Percentiles rank a stretch among this genome's conserved stretches.
Evolutionary conservation across 331 rosid species (phyloP).

Genomic region (Prunus yedoensis): DNA sequence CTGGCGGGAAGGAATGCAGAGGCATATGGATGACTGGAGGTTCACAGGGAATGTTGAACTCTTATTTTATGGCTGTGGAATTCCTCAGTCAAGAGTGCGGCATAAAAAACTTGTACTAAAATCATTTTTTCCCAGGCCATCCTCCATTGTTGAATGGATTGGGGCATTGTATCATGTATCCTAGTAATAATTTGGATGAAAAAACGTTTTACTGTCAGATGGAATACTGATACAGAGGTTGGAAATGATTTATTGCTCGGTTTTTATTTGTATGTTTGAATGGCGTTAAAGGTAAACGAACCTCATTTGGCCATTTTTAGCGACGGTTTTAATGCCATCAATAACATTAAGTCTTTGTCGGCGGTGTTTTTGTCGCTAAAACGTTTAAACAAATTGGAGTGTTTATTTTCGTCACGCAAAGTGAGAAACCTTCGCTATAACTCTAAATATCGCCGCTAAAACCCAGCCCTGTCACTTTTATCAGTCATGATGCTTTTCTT

Average conservation of each 20-base stretch:
- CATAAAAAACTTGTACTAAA: background rate
- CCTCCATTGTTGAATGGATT: background rate
- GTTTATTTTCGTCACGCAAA: background rate
- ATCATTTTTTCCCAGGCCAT: background rate
- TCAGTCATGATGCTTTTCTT: background rate
- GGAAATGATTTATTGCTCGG: background rate
- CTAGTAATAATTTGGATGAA: background rate
- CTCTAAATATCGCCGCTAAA: background rate
- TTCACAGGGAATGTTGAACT: constrained; percentile 70
- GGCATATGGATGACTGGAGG: constrained; percentile 63
- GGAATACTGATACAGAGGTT: background rate
- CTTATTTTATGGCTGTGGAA: constrained; percentile 76
- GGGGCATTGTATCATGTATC: background rate
- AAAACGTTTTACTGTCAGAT: background rate
- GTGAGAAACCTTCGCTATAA: background rate
- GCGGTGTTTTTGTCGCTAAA: background rate
- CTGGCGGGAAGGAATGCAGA: constrained; percentile 57
- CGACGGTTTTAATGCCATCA: background rate
- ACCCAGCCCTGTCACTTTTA: background rate
- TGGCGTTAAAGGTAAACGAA: accelerated
- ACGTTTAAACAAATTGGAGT: accelerated
- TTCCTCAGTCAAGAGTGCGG: constrained; percentile 45
- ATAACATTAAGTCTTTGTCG: background rate
- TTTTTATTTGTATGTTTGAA: too few relatives aligned
- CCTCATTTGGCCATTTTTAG: too few relatives aligned